Evolutionary conservation across 768 basidiomycete species (phyloP).

Genomic region (Peribolospora baueri): DNA sequence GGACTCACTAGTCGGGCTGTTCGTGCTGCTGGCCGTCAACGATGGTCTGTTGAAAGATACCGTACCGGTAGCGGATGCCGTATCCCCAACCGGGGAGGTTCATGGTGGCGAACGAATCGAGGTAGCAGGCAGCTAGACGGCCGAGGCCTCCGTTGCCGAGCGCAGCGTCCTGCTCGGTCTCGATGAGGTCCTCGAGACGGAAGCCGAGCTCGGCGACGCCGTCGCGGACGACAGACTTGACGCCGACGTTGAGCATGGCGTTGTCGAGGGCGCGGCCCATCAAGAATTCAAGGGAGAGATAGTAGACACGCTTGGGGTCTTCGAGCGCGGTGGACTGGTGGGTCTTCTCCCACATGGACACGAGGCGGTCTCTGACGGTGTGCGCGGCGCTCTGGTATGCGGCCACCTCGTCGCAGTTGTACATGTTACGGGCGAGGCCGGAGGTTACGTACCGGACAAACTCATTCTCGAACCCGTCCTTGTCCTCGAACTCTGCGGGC

Average conservation of each 20-base stretch:
- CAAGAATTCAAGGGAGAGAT: constrained; percentile 80
- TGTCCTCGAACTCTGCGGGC: too few relatives aligned
- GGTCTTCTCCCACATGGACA: constrained; percentile 1
- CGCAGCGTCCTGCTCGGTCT: constrained; percentile 75
- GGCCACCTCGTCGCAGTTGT: constrained; percentile 61
- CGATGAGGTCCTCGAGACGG: constrained; percentile 25
- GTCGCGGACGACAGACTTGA: constrained; percentile 48
- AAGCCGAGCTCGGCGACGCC: constrained; percentile 62
- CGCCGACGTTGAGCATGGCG: constrained; percentile 63
- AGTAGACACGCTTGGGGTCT: constrained; percentile 34
- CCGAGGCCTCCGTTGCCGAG: constrained; percentile 90
- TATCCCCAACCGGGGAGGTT: constrained; percentile 92
- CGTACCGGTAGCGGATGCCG: constrained; percentile 42
- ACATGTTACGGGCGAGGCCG: constrained; percentile 67
- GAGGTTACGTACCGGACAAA: constrained; percentile 21
- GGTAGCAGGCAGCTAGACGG: constrained; percentile 87
- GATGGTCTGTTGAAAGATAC: constrained; percentile 86
- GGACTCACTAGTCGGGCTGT: constrained; percentile 1
- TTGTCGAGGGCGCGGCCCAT: constrained; percentile 28
- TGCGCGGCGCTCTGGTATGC: constrained; percentile 82
- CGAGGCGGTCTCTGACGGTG: constrained; percentile 60
- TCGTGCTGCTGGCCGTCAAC: constrained; percentile 49
- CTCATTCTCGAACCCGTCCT: background rate
- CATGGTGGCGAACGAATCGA: constrained; percentile 65
- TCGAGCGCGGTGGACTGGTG: background rate